Percentiles rank a stretch among this genome's conserved stretches.
Conservation (phyloP, 2,329 filamentous ascomycete genomes). For the Botrytis fragariae region DNA sequence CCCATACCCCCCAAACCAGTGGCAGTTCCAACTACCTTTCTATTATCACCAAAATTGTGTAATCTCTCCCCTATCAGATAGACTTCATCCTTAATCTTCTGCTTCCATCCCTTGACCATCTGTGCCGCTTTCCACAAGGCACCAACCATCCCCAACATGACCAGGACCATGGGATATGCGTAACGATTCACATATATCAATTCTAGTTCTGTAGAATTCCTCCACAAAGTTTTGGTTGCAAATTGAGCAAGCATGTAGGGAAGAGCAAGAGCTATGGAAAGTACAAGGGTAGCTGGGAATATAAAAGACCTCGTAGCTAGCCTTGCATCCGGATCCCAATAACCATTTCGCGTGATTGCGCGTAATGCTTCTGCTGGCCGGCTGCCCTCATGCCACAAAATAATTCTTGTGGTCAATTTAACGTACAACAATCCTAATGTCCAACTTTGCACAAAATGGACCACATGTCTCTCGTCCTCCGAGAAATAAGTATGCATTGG, state of each 20-base stretch:
- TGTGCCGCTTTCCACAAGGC: slow-evolving; percentile 54
- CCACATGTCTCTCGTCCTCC: slow-evolving; percentile 56
- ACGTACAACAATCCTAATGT: slow-evolving; percentile 88
- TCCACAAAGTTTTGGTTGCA: slow-evolving; percentile 44
- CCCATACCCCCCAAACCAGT: slow-evolving; percentile 1
- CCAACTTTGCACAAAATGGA: slow-evolving; percentile 91
- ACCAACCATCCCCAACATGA: slow-evolving; percentile 43
- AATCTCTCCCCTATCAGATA: slow-evolving; percentile 92
- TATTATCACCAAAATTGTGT: slow-evolving; percentile 77
- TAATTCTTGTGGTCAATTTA: slow-evolving; percentile 70
- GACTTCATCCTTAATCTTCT: slow-evolving; percentile 85
- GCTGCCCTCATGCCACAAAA: slow-evolving; percentile 65
- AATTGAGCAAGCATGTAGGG: slow-evolving; percentile 61
- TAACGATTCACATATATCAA: slow-evolving; percentile 52
- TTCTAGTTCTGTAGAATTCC: slow-evolving; percentile 31
- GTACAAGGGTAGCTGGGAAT: slow-evolving; percentile 67
- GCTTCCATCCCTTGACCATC: slow-evolving; percentile 72
- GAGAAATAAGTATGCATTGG: slow-evolving; percentile 54
- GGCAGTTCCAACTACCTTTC: slow-evolving; percentile 26
- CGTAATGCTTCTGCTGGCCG: slow-evolving; percentile 72
- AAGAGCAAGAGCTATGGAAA: slow-evolving; percentile 57
- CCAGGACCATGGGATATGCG: slow-evolving; percentile 65
- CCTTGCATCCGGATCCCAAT: slow-evolving; percentile 72
- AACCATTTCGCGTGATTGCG: slow-evolving; percentile 71
- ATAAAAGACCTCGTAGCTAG: slow-evolving; percentile 84